phyloP scores from a whole-genome alignment of 2,329 filamentous ascomycete genomes.

The Dryadomyces quercus-mongolicae region DNA sequence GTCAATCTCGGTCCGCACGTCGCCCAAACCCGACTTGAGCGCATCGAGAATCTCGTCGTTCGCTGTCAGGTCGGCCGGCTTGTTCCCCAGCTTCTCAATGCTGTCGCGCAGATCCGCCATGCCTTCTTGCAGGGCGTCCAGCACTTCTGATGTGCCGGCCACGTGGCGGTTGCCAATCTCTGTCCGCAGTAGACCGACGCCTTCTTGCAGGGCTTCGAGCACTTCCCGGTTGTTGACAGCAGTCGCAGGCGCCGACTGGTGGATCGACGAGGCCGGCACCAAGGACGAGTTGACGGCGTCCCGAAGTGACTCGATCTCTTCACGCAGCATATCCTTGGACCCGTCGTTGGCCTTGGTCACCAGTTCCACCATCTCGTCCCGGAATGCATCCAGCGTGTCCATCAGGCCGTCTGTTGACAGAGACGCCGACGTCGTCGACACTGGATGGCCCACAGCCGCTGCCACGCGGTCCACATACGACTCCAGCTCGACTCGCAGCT shows the following conservation, averaged over 20 bases:
- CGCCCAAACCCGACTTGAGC: slow-evolving; percentile 68
- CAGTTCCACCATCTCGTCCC: slow-evolving; percentile 54
- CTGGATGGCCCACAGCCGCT: slow-evolving; percentile 31
- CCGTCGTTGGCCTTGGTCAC: slow-evolving; percentile 33
- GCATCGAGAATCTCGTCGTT: slow-evolving; percentile 86
- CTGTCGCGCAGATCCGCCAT: slow-evolving; percentile 64
- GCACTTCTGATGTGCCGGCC: slow-evolving; percentile 70
- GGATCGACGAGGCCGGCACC: slow-evolving; percentile 34
- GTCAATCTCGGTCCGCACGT: slow-evolving; percentile 67
- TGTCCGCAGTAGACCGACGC: slow-evolving; percentile 60
- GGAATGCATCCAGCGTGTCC: slow-evolving; percentile 53
- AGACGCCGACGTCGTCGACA: slow-evolving; percentile 55
- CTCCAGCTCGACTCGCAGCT: slow-evolving; percentile 68
- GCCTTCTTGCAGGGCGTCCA: slow-evolving; percentile 83
- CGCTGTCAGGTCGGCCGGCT: slow-evolving; percentile 68
- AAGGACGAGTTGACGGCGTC: slow-evolving; percentile 63
- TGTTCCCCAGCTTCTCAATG: slow-evolving; percentile 67
- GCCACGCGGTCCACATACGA: slow-evolving; percentile 63
- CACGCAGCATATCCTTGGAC: slow-evolving; percentile 60
- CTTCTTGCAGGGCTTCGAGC: slow-evolving; percentile 56
- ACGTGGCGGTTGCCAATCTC: slow-evolving; percentile 58
- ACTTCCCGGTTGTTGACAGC: slow-evolving; percentile 46
- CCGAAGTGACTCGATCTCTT: slow-evolving; percentile 71
- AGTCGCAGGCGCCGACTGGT: not conserved
- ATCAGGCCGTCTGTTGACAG: slow-evolving; percentile 52